Evolutionary conservation across 208 protist species (phyloP), one percentile per base, ranked within the genome.

Genomic region (Leishmania tropica): DNA sequence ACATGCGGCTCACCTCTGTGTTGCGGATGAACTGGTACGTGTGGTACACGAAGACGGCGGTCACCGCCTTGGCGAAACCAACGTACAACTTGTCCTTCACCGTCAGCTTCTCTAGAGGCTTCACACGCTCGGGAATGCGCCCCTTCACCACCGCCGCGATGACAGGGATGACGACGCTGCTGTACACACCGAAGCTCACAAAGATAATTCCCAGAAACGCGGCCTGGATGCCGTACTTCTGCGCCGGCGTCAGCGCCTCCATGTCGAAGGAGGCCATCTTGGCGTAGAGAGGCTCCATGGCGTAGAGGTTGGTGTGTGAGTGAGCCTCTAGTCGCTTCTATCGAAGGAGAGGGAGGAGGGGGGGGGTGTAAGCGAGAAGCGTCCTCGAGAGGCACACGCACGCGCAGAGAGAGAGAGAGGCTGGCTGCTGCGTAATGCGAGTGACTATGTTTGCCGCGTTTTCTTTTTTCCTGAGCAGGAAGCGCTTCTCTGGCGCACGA

Each of bases 11-110:
- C 71, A 89, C 71, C 15, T 93, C 81, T 21, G 85, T 85, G 78
- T 85, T 85, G 28, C 87, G 68, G 37, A 85, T 64, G 72, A 94
- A 94, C n/a, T 79, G 24, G 75, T 89, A 93, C 7, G 83, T 75
- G 84, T 94, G 92, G 78, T 93, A 93, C 8, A 94, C 90, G 71
- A 96, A 96, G 19, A 92, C 74, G 31, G 88, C 85, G 1, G 92
- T 93, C 74, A 92, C 75, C 28, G 86, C 68, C 80, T 94, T 94
- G 67, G 89, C 75, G 28, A 93, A 89, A 37, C 56, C 58, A 54
- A 95, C 92, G 83, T 87, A 95, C 15, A 91, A 2, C 75, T 90
- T 87, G 77, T 95, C 92, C 58, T 85, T 94, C 56, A 75, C 1
- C 47, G 87, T 83, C 51, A 95, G 81, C 72, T 53, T 84, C 73